These are phyloP conservation scores for Alternaria hordeiaustralica DNA, from an alignment of 2,329 filamentous ascomycete genomes.

Conservation along the genomic window DNA sequence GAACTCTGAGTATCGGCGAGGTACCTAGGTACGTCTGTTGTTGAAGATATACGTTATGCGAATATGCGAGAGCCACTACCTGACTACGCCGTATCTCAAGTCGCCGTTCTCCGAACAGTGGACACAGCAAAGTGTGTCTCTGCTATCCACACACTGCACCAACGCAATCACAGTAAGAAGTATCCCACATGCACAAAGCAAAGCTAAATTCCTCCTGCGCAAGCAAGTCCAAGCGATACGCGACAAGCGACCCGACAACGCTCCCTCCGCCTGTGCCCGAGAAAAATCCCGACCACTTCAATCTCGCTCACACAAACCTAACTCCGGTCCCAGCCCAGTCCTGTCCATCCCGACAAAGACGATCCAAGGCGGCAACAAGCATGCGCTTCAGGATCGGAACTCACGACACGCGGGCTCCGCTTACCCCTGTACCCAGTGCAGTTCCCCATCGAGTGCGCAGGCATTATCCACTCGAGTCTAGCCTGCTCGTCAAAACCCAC, in stretches of 20 bases:
- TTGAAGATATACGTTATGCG: background rate
- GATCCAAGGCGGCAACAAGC: background rate
- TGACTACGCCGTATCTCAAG: background rate
- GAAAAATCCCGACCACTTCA: background rate
- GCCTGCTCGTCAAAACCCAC: background rate
- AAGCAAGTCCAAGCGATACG: slow-evolving; percentile 3
- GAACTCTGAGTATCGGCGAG: background rate
- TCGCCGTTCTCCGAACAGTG: background rate
- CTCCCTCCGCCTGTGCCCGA: background rate
- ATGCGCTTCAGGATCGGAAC: background rate
- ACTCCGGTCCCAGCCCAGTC: background rate
- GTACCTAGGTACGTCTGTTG: background rate
- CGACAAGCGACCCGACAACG: background rate
- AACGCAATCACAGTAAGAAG: background rate
- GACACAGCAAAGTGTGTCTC: background rate
- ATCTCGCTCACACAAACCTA: background rate
- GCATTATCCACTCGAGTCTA: background rate
- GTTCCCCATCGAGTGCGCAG: background rate
- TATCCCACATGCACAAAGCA: background rate
- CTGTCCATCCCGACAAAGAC: background rate
- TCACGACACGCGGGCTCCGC: background rate
- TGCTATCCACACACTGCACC: background rate
- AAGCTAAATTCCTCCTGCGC: background rate
- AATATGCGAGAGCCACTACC: background rate
- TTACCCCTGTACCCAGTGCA: slow-evolving; percentile 1